Evolutionary conservation across 768 basidiomycete genomes (phyloP).

Genomic region (Boletus rex-veris): DNA sequence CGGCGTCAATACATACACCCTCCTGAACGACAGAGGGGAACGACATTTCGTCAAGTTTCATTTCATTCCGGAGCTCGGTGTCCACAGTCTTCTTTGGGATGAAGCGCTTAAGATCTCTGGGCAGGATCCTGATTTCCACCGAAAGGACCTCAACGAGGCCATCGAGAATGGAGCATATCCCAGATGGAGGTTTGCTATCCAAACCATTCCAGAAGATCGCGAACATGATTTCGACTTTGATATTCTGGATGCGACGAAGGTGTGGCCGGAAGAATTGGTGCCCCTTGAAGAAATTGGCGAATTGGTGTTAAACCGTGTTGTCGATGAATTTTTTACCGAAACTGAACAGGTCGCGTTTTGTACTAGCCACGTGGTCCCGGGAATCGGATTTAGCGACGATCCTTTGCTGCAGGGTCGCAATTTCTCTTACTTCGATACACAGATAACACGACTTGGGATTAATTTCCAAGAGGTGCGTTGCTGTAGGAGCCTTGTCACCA

Average conservation of each 20-base stretch:
- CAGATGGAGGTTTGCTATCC: constrained; percentile 75
- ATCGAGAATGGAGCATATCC: constrained; percentile 69
- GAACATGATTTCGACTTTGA: constrained; percentile 87
- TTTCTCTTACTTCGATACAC: constrained; percentile 87
- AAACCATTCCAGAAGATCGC: constrained; percentile 57
- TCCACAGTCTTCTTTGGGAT: constrained; percentile 84
- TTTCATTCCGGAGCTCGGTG: constrained; percentile 76
- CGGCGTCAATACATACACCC: constrained; percentile 81
- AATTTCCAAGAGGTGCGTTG: constrained; percentile 66
- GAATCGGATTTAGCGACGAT: constrained; percentile 71
- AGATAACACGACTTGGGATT: constrained; percentile 72
- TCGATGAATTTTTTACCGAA: constrained; percentile 81
- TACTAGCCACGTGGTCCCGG: constrained; percentile 57
- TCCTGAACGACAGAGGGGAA: constrained; percentile 63
- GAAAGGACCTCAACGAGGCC: constrained; percentile 82
- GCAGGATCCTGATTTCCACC: constrained; percentile 89
- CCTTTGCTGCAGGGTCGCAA: constrained; percentile 82
- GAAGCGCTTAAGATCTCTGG: constrained; percentile 81
- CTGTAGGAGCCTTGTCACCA: neutral
- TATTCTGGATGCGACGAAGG: constrained; percentile 81
- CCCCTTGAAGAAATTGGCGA: constrained; percentile 78
- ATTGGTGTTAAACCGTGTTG: constrained; percentile 57
- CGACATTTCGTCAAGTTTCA: constrained; percentile 88
- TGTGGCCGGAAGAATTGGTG: constrained; percentile 80
- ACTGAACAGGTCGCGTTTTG: constrained; percentile 90